Evolutionary conservation across 805 yeast species (phyloP).

Genomic region (Saturnispora hagleri): DNA sequence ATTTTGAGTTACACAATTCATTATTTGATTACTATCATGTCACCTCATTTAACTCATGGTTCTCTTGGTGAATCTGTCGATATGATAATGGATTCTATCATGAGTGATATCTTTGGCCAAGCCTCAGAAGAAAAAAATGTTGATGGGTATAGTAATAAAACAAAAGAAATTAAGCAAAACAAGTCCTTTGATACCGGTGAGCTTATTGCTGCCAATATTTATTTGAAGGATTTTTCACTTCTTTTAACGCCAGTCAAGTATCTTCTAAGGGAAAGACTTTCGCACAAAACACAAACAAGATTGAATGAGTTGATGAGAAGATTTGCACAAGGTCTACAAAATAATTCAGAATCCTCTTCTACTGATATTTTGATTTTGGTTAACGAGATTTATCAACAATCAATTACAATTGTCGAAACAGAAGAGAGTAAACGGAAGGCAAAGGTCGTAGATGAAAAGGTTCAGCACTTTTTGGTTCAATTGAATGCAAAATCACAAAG

Average conservation of each 20-base stretch:
- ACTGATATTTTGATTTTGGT: slow-evolving; percentile 60
- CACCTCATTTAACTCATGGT: slow-evolving; percentile 42
- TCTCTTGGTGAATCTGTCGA: slow-evolving; percentile 61
- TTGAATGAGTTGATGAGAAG: slow-evolving; percentile 72
- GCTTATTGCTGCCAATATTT: slow-evolving; percentile 55
- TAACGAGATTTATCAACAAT: slow-evolving; percentile 57
- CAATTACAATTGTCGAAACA: slow-evolving; percentile 28
- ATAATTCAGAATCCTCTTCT: slow-evolving; percentile 50
- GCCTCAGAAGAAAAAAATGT: slow-evolving; percentile 93
- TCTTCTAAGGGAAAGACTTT: slow-evolving; percentile 53
- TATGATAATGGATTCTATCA: slow-evolving; percentile 57
- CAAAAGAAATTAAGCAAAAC: slow-evolving; percentile 85
- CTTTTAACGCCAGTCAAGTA: slow-evolving; percentile 63
- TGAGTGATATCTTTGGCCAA: slow-evolving; percentile 90
- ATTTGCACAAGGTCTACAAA: slow-evolving; percentile 68
- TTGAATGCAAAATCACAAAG: slow-evolving; percentile 49
- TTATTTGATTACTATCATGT: slow-evolving; percentile 49
- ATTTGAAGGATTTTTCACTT: slow-evolving; percentile 44
- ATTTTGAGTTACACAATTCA: slow-evolving; percentile 86
- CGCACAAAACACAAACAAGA: slow-evolving; percentile 60
- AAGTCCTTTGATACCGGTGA: slow-evolving; percentile 86
- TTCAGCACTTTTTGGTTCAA: slow-evolving; percentile 65
- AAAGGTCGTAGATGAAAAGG: slow-evolving; percentile 17
- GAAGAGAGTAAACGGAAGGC: slow-evolving; percentile 14
- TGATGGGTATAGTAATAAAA: slow-evolving; percentile 76